Base-by-base conservation (phyloP, 257 asterid genomes). In the Solanum ossicruentum region DNA sequence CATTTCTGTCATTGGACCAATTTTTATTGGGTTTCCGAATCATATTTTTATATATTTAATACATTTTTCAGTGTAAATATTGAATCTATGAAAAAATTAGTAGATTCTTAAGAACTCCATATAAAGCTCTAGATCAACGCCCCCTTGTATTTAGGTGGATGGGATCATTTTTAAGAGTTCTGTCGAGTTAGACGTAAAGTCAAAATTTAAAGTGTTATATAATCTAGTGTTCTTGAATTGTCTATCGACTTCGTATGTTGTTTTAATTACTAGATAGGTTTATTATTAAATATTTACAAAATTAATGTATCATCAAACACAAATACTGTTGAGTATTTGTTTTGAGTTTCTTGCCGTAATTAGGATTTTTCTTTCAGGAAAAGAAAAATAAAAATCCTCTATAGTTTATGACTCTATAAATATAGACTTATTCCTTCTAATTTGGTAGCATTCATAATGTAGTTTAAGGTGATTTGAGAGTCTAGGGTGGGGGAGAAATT, bases 91-190 rank as follows among this genome's bases (percentile, higher is more conserved):
- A 2, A 10, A 58, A 58, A 58, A 3, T 9, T 20, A 58, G 13
- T 58, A 20, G 10, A 7, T 0, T 58, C 12, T 8, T 10, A 56
- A 56, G 2, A 56, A 0, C 57, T 18, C 6, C 12, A 1, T 23
- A 8, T 13, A 58, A 58, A n/a, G 7, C 3, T 10, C 13, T n/a
- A n/a, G 13, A 58, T n/a, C 15, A 2, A 10, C 28, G 7, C 0
- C 1, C 28, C 15, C 6, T 20, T 58, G 15, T 4, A 58, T 58
- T 58, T n/a, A 58, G 66, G 13, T 66, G 21, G 73, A 66, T 32
- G 47, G 10, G 11, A 28, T 32, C 12, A 28, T 15, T 63, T n/a
- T 7, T 15, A 65, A 65, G 45, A 65, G n/a, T 65, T 43, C n/a
- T 58, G 28, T 12, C 7, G 28, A 58, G 28, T 20, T n/a, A 10